Evolutionary conservation across 345 rosid genomes (phyloP), one percentile per base, ranked within the genome.

Genomic region (Lepidium sativum): DNA sequence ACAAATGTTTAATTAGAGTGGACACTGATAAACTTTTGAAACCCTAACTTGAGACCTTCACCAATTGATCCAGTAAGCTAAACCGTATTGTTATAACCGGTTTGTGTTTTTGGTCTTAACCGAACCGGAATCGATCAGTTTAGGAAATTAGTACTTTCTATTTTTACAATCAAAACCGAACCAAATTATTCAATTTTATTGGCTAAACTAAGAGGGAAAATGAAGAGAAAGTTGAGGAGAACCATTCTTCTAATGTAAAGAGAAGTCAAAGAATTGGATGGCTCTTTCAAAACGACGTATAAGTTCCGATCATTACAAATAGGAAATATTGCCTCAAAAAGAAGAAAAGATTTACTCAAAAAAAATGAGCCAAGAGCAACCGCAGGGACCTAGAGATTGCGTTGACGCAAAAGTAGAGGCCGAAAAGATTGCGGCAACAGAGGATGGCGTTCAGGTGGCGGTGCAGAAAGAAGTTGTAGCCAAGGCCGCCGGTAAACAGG

Each of bases 291-390:
- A 64, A 65, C 60, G 25, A 40, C n/a, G n/a, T 41, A 49, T 65
- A 58, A 32, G 32, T 63, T 56, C 21, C n/a, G 1, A 34, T 17
- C 48, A 9, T 52, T 51, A 57, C 60, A 58, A 49, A 29, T 68
- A 8, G 50, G 50, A 10, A 23, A 1, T 33, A 40, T 25, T 35
- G 54, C 29, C n/a, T 40, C 4, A 2, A 17, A 40, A 39, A n/a
- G 9, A 32, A 15, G n/a, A 12, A 37, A 9, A 70, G 9, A 39
- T 29, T 33, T 7, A 44, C 32, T 0, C 32, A 13, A 1, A 16
- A n/a, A 51, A 60, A 33, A 85, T 82, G 87, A 77, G 81, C 71
- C 66, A 72, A 62, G 56, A 70, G 21, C 84, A 79, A 52, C 74
- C 62, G 4, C 38, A 34, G 54, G 66, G 75, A 32, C 78, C 80